Percentiles rank a stretch among this genome's conserved stretches.
These are phyloP conservation scores for Cladorrhinum sp. DNA, from an alignment of 2,329 filamentous ascomycete species.

Conservation along the genomic window DNA sequence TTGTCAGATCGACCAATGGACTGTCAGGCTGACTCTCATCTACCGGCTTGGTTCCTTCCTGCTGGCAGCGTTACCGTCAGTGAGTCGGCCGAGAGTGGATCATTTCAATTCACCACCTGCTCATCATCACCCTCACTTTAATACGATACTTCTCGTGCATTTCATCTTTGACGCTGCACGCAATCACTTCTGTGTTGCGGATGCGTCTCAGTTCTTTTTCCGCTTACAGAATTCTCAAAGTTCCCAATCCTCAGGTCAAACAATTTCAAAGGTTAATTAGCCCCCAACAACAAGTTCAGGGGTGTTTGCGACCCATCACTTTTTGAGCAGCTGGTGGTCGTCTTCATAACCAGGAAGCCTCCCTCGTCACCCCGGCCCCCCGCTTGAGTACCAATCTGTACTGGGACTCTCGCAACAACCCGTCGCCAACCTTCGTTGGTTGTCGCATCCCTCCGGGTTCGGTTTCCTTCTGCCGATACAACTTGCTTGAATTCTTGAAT, in stretches of 20 bases:
- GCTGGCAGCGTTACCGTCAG: not conserved
- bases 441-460: not conserved
- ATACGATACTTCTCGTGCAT: not conserved
- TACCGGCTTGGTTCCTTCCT: not conserved
- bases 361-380: slow-evolving; percentile 6
- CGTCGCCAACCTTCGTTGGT: not conserved
- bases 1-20: not conserved
- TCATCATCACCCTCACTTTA: not conserved
- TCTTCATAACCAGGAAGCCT: not conserved
- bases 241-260: not conserved
- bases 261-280: not conserved
- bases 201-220: not conserved
- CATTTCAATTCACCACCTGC: not conserved
- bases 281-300: not conserved
- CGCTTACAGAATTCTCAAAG: not conserved
- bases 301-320: not conserved
- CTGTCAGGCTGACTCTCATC: not conserved
- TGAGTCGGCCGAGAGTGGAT: not conserved
- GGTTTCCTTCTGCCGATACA: not conserved
- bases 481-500: not conserved
- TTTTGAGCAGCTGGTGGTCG: not conserved
- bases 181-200: not conserved
- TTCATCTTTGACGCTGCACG: not conserved
- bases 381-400: not conserved
- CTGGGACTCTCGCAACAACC: not conserved